A percentile compares a stretch with the other conserved stretches of the same genome.
Evolutionary conservation across 768 basidiomycete species (phyloP).

Genomic region (Tubosaeta sp.): DNA sequence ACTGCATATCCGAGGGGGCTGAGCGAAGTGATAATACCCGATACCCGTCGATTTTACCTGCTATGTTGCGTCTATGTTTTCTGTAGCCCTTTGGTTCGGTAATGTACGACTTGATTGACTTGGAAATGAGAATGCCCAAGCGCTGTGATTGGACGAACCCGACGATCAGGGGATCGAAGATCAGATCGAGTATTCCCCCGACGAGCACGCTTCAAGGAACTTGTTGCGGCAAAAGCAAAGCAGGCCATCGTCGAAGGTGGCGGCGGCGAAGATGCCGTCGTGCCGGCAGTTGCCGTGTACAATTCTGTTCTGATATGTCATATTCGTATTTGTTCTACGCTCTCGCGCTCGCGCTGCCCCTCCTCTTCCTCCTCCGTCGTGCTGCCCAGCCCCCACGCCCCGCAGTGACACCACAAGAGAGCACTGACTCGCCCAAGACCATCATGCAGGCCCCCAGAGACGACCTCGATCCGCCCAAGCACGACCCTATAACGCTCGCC

Average conservation of each 20-base stretch:
- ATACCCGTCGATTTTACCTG: constrained; percentile 16
- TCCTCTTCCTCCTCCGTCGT: constrained; percentile 25
- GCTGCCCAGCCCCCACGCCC: constrained; percentile 5
- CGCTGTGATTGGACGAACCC: constrained; percentile 8
- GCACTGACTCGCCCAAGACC: constrained; percentile 40
- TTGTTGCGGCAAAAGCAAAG: constrained; percentile 5
- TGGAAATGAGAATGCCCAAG: not conserved
- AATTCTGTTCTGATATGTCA: constrained; percentile 11
- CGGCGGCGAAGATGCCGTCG: not conserved
- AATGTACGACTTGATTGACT: constrained; percentile 20
- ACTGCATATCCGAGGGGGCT: constrained; percentile 27
- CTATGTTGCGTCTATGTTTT: constrained; percentile 23
- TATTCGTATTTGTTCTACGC: constrained; percentile 26
- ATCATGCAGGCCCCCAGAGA: constrained; percentile 67
- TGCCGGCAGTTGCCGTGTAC: constrained; percentile 11
- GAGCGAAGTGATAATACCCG: constrained; percentile 15
- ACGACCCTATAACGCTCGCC: constrained; percentile 69
- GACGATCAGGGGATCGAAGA: constrained; percentile 32
- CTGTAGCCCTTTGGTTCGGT: constrained; percentile 26
- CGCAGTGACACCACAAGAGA: constrained; percentile 13
- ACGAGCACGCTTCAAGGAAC: constrained; percentile 21
- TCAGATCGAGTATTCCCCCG: constrained; percentile 23
- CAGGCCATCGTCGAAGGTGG: not conserved
- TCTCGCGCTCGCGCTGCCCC: constrained; percentile 30
- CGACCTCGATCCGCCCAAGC: constrained; percentile 67